These are phyloP conservation scores for Lasiodiplodia sp. DNA, from an alignment of 2,329 filamentous ascomycete species.

Conservation along the genomic window DNA sequence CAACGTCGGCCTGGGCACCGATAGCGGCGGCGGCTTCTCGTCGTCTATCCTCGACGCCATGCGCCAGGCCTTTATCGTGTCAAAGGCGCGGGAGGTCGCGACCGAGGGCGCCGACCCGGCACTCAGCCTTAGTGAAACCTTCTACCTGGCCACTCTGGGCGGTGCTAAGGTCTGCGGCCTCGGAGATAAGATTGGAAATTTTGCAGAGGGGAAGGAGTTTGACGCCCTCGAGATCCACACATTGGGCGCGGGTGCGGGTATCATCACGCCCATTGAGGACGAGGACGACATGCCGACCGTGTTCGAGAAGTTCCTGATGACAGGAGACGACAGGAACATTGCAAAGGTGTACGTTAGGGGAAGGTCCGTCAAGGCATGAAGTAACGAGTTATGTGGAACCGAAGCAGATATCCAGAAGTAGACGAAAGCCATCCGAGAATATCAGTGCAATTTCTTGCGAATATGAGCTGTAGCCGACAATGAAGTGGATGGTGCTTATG, in stretches of 20 bases:
- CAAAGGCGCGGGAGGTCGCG: constrained; percentile 45
- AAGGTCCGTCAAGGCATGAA: constrained; percentile 25
- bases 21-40: constrained; percentile 69
- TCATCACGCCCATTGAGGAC: constrained; percentile 57
- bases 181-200: constrained; percentile 62
- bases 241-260: constrained; percentile 44
- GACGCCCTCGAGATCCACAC: constrained; percentile 64
- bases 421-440: neutral
- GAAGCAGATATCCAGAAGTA: neutral
- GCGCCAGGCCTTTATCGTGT: constrained; percentile 63
- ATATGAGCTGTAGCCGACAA: neutral
- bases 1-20: constrained; percentile 72
- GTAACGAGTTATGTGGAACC: neutral
- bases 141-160: constrained; percentile 68
- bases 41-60: constrained; percentile 66
- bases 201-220: constrained; percentile 67
- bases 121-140: constrained; percentile 44
- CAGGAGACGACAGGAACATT: constrained; percentile 70
- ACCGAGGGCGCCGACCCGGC: constrained; percentile 47
- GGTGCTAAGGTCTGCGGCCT: constrained; percentile 67
- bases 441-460: neutral
- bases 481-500: neutral
- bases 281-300: constrained; percentile 55
- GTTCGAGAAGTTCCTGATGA: constrained; percentile 72
- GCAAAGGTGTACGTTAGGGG: constrained; percentile 52